These are phyloP conservation scores for Pseudonitzschia delicatissima DNA, from an alignment of 108 stramenopile species.

Conservation along the genomic window DNA sequence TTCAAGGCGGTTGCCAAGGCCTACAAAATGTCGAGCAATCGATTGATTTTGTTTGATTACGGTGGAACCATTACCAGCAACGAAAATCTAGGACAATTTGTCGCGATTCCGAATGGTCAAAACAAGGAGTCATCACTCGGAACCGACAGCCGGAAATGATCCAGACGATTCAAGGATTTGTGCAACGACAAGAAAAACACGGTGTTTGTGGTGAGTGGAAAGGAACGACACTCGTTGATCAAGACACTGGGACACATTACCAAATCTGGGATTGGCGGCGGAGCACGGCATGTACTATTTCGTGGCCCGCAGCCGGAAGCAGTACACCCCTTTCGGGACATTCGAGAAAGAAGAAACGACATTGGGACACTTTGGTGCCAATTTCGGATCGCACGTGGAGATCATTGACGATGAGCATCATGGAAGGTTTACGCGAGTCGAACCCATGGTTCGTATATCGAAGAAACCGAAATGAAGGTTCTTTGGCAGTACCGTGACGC, in stretches of 20 bases:
- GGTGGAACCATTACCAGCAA: slow-evolving; percentile 94
- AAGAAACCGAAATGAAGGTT: slow-evolving; percentile 91
- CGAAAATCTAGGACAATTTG: slow-evolving; percentile 86
- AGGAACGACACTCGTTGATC: slow-evolving; percentile 80
- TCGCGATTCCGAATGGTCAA: slow-evolving; percentile 91
- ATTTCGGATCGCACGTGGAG: slow-evolving; percentile 88
- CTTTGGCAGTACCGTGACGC: slow-evolving; percentile 96
- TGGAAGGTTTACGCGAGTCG: slow-evolving; percentile 94
- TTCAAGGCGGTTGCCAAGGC: slow-evolving; percentile 65
- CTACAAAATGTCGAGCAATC: slow-evolving; percentile 62
- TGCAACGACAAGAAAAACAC: slow-evolving; percentile 83
- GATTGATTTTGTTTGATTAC: slow-evolving; percentile 95
- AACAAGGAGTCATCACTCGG: slow-evolving; percentile 70
- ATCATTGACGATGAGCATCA: slow-evolving; percentile 76
- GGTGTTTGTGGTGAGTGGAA: slow-evolving; percentile 91
- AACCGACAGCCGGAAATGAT: slow-evolving; percentile 64
- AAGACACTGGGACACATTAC: slow-evolving; percentile 77
- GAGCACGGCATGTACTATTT: slow-evolving; percentile 94
- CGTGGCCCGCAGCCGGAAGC: slow-evolving; percentile 58
- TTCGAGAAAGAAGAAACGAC: slow-evolving; percentile 48
- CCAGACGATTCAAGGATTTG: slow-evolving; percentile 69
- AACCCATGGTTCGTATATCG: slow-evolving; percentile 89
- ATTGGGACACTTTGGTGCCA: slow-evolving; percentile 84
- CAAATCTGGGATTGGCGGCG: slow-evolving; percentile 85
- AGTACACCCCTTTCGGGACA: background rate